phyloP scores from a whole-genome alignment of 371 early-diverging fungal genomes.

The Actinomortierella wolfii region DNA sequence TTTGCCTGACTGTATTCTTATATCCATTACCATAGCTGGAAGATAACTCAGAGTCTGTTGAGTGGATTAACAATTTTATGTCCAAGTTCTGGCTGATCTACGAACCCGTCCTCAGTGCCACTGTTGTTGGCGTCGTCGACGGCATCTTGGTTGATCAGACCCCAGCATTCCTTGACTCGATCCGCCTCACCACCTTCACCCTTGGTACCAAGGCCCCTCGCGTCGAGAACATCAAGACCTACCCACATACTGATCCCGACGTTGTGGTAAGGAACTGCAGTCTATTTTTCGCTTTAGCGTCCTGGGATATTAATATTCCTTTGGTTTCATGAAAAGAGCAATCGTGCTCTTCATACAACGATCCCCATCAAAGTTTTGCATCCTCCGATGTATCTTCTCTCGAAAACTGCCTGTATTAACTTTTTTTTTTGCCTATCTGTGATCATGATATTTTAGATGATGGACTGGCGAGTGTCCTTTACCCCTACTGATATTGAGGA shows the following conservation, averaged over 20 bases:
- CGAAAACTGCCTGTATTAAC: background rate
- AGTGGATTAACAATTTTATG: constrained; percentile 97
- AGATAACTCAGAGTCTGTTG: constrained; percentile 79
- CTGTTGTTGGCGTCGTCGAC: constrained; percentile 76
- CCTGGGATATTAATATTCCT: too few species aligned
- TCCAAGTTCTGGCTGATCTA: constrained; percentile 92
- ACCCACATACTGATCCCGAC: constrained; percentile 78
- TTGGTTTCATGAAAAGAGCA: too few species aligned
- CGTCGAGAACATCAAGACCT: constrained; percentile 84
- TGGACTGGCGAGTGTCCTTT: constrained; percentile 95
- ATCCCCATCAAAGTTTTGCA: background rate
- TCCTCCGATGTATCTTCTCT: background rate
- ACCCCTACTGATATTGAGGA: constrained; percentile 80
- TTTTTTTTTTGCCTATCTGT: background rate
- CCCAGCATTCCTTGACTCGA: constrained; percentile 89
- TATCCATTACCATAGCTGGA: constrained; percentile 39
- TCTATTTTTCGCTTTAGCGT: background rate
- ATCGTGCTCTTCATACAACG: too few species aligned
- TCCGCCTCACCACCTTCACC: constrained; percentile 92
- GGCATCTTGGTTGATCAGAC: constrained; percentile 75
- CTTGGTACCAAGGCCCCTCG: constrained; percentile 95
- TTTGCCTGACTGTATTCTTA: background rate
- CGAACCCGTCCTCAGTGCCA: constrained; percentile 89
- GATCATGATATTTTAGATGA: constrained; percentile 52
- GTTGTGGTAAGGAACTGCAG: constrained; percentile 79